Base-by-base conservation (phyloP, 2,329 filamentous ascomycete species). In the Xylariaceae sp. region DNA sequence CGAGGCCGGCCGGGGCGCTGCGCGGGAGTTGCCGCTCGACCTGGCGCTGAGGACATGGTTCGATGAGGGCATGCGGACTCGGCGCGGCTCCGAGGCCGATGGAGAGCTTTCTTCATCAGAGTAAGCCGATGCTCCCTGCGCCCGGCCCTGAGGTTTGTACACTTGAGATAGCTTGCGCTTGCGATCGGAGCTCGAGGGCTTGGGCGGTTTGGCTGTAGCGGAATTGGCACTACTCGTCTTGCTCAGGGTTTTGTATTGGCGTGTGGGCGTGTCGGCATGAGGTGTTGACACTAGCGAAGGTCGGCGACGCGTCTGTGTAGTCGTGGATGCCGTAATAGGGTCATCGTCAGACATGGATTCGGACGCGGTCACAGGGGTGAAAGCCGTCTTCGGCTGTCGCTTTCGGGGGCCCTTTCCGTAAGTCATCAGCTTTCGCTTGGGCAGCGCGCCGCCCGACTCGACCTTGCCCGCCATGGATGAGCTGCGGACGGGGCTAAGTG, bases 81-180 rank as follows among this genome's bases (percentile, higher is more conserved):
- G 51, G 38, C 38, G 45, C 12, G 40, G 36, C 29, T 42, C 38
- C 10, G 41, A 44, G 19, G 40, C 36, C 19, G 39, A 33, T 15
- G 35, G 35, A 3, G 36, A 35, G 8, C 29, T 36, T 10, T 39
- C 41, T 30, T 43, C 43, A 34, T 38, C 33, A 22, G 38, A 33
- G 32, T 32, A 40, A 12, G 33, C 28, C 15, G 25, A 19, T 28
- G 32, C 30, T 8, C 44, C 42, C 21, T 45, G 49, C 25, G 37
- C 27, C 32, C 36, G 45, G 13, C 43, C 44, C 34, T 45, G 48
- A 14, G 49, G 39, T 21, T 47, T 30, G 24, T 52, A 48, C 12
- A 52, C 44, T 29, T 55, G 50, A 4, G 51, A 47, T 18, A 50
- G 41, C 40, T 56, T 56, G 33, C 53, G 51, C 35, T 55, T 56